phyloP scores from a whole-genome alignment of 495 filamentous ascomycete species.

The Tuber magnatum region DNA sequence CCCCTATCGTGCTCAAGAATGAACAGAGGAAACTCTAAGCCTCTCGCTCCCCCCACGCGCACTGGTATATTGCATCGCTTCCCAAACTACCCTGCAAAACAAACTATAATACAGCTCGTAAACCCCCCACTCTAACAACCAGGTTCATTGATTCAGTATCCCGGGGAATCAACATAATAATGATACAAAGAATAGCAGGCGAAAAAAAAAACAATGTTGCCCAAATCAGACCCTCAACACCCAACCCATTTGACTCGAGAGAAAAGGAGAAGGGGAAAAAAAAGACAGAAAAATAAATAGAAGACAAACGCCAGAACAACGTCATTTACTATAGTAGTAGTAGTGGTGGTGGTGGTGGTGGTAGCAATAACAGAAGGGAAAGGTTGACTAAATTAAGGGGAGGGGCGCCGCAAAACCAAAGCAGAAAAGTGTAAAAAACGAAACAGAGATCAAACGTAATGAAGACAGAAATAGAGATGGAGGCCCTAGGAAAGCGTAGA shows the following conservation, averaged over 20 bases:
- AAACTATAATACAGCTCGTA: not conserved
- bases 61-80: not conserved
- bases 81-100: not conserved
- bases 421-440: not conserved
- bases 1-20: not conserved
- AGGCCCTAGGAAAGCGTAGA: not conserved
- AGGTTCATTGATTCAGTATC: not conserved
- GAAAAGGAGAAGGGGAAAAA: not conserved
- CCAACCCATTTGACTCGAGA: not conserved
- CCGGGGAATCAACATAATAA: not conserved
- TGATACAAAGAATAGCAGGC: not conserved
- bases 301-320: slow-evolving; percentile 4
- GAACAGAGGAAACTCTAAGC: not conserved
- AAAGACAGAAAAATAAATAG: not conserved
- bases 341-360: not conserved
- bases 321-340: not conserved
- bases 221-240: not conserved
- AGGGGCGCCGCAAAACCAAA: not conserved
- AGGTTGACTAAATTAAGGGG: not conserved
- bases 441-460: not conserved
- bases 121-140: not conserved
- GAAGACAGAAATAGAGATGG: not conserved
- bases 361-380: not conserved
- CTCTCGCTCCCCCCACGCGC: not conserved
- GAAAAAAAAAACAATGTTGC: not conserved